Base-by-base conservation (phyloP, 2,329 filamentous ascomycete species). In the Colletotrichum tabaci region DNA sequence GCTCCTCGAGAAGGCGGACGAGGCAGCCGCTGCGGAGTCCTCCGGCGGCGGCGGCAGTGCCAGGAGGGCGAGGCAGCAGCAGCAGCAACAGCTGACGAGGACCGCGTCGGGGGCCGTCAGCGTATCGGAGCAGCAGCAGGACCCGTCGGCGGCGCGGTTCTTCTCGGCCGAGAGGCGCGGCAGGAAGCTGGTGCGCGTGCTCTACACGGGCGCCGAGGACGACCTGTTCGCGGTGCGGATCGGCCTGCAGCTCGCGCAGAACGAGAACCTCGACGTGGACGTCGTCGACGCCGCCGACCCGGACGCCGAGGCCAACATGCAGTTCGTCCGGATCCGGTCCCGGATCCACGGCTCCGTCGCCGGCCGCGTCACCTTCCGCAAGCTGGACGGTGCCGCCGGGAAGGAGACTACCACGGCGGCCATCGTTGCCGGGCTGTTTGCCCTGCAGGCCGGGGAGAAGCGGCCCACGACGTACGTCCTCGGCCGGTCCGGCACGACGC, bases 61-160 rank as follows among this genome's bases (percentile, higher is more conserved):
- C 21, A 55, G 9, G 23, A 30, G 26, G 13, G 21, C 49, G 12
- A 60, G 61, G n/a, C 67, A 65, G 18, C 55, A 44, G 13, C 42
- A 44, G 42, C 42, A 13, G 16, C 13, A 16, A 15, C 42, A 44
- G 13, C 42, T 66, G 0, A 35, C 58, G 18, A 38, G 55, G 23
- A 46, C 53, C 26, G 46, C 46, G 0, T 70, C 67, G 6, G 53
- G 38, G 26, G 26, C 26, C 40, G 56, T 60, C 0, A 65, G 61
- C 23, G n/a, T 60, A 1, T 65, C 67, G 2, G 61, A 61, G 61
- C 56, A 65, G 5, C 61, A 66, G 61, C 35, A 47, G 7, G 46
- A 47, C n/a, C 16, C 9, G 5, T 21, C 46, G 7, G 18, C 46
- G 7, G 18, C 9, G 18, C 18, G 46, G 18, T 47, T 47, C 18